Evolutionary conservation across 2,329 filamentous ascomycete genomes (phyloP), one percentile per base, ranked within the genome.

Genomic region (Colletotrichum orbiculare): DNA sequence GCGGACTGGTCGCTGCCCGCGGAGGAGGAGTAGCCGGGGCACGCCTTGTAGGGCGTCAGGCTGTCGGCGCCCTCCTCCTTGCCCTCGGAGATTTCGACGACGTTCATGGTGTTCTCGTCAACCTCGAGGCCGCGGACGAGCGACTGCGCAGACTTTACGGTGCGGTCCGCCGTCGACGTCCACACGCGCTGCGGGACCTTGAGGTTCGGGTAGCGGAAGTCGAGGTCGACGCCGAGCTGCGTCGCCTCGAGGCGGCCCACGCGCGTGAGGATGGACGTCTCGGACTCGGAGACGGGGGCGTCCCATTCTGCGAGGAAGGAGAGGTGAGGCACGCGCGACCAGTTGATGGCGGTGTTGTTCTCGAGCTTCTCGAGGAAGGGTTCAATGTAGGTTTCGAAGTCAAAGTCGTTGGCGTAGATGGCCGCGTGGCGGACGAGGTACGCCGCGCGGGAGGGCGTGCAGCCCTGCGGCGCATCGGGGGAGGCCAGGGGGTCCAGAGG

Each of bases 21-120:
- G 2, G 84, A 84, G 2, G 81, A 81, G 48, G 83, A 87, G 74
- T 90, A 91, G 11, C 83, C 86, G 11, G 87, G 86, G 69, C 89
- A 91, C 43, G 83, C 83, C 72, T 87, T 85, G 75, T 91, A 90
- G 0, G 88, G 87, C 1, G 89, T 91, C 68, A 90, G 74, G 50
- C 77, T 82, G 71, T 90, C 80, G 8, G 88, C 88, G 15, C 87
- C 88, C 3, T 82, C 77, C 65, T 87, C 78, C 61, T 85, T 72
- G 17, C 82, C 83, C 73, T 90, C 87, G 67, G 83, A 83, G 55
- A 90, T 77, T 68, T 79, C 79, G 48, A 87, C 81, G 8, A 88
- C 79, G 50, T 84, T 76, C 65, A 88, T 88, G 54, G 78, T 77
- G 65, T 84, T 81, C 68, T 83, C 84, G 48, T 82, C 81, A 4